These are phyloP conservation scores for Annona squamosa DNA, from an alignment of 164 flowering plant species.

Conservation along the genomic window DNA sequence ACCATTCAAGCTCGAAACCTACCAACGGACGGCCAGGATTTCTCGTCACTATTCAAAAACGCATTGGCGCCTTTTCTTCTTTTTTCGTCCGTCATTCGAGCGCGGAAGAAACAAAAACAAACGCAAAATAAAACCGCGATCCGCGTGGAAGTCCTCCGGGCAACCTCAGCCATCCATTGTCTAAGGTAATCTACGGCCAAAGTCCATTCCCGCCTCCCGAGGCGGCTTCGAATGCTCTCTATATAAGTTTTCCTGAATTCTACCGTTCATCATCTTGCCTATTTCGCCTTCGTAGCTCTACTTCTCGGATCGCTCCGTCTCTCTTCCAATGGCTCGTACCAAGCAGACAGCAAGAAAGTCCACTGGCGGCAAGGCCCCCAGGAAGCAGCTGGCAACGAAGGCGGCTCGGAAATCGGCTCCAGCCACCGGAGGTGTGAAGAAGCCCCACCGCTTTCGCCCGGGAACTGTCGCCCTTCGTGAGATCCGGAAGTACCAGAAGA, in stretches of 20 bases:
- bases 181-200: not conserved
- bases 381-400: slow-evolving; percentile 16
- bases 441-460: slow-evolving; percentile 11
- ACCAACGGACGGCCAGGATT: too few relatives aligned
- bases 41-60: not conserved
- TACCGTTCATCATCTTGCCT: not conserved
- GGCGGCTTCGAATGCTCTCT: slow-evolving; percentile 9
- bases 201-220: not conserved
- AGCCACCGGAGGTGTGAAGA: slow-evolving; percentile 15
- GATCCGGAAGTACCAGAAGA: slow-evolving; percentile 15
- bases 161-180: slow-evolving; percentile 9
- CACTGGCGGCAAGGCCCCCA: slow-evolving; percentile 14
- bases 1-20: too few relatives aligned
- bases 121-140: slow-evolving; percentile 4
- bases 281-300: too few relatives aligned
- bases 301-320: too few relatives aligned
- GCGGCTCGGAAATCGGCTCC: slow-evolving; percentile 14
- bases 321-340: slow-evolving; percentile 14
- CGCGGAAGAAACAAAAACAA: not conserved
- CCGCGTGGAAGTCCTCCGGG: slow-evolving; percentile 1
- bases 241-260: not conserved
- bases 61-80: not conserved
- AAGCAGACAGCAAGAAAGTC: slow-evolving; percentile 17
- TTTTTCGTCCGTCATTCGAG: not conserved
- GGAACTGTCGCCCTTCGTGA: slow-evolving; percentile 14